Conservation (phyloP, 2,329 filamentous ascomycete genomes). For the Botrytis sinoallii region DNA sequence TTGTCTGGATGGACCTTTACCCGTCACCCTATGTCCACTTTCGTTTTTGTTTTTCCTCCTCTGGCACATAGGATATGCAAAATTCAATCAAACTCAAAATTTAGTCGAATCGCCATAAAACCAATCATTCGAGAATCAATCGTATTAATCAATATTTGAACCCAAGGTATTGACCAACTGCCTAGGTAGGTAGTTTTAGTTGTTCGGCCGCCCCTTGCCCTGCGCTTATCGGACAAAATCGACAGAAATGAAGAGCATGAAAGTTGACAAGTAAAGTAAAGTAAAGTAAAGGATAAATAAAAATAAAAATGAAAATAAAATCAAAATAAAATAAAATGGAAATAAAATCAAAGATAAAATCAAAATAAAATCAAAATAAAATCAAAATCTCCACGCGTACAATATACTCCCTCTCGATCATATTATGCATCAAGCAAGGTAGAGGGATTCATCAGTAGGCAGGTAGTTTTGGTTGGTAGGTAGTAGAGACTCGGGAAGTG, state of each 20-base stretch:
- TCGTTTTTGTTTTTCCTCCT: neutral
- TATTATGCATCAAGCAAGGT: neutral
- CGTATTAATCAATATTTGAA: neutral
- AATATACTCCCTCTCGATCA: neutral
- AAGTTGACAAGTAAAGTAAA: neutral
- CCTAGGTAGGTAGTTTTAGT: neutral
- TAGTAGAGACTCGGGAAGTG: constrained; percentile 1
- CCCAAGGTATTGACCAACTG: neutral
- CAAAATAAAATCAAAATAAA: neutral
- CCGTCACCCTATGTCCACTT: neutral
- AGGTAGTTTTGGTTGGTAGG: neutral
- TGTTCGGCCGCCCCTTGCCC: neutral
- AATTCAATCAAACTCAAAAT: neutral
- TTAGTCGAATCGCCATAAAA: neutral
- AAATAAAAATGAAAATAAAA: neutral
- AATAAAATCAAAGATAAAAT: neutral
- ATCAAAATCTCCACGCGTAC: neutral
- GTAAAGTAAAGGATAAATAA: neutral
- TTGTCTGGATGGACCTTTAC: neutral
- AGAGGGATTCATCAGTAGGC: neutral
- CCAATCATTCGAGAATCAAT: neutral
- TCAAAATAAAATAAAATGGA: neutral
- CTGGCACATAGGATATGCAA: neutral
- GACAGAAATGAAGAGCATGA: neutral
- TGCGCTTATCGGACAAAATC: neutral